Percentiles rank a stretch among this genome's conserved stretches.
Evolutionary conservation across 352 stramenopile species (phyloP).

Genomic region (Globisporangium echinulatum): DNA sequence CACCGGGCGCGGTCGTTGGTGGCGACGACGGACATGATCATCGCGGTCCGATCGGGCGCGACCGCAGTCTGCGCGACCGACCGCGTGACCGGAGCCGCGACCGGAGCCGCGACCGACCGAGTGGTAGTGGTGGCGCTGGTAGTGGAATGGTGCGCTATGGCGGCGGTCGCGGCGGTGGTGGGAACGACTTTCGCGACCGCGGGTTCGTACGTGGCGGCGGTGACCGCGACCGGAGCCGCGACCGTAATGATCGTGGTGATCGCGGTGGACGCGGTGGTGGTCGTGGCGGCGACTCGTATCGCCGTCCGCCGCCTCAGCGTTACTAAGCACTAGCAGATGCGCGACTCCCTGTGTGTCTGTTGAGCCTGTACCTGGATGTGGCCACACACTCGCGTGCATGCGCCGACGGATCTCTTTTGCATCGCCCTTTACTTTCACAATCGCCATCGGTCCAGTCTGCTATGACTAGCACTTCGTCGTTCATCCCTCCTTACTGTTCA

Average conservation of each 20-base stretch:
- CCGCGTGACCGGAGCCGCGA: slow-evolving; percentile 43
- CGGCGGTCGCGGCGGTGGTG: slow-evolving; percentile 1
- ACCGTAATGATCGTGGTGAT: background rate
- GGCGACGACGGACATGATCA: slow-evolving; percentile 15
- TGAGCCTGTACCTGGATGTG: no score
- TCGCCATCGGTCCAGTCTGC: no score
- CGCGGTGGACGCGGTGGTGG: background rate
- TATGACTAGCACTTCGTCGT: no score
- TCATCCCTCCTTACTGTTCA: no score
- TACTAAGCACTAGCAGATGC: slow-evolving; percentile 13
- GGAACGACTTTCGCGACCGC: slow-evolving; percentile 15
- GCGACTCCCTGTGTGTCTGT: background rate
- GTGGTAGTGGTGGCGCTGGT: background rate
- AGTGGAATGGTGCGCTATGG: background rate
- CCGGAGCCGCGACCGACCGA: slow-evolving; percentile 32
- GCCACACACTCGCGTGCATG: no score
- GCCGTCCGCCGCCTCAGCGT: slow-evolving; percentile 13
- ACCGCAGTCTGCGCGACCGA: slow-evolving; percentile 5
- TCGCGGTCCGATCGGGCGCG: background rate
- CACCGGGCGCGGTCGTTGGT: slow-evolving; percentile 7
- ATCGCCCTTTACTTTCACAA: no score
- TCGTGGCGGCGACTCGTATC: slow-evolving; percentile 14
- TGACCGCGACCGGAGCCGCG: background rate
- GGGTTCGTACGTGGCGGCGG: slow-evolving; percentile 2
- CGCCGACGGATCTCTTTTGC: background rate